Evolutionary conservation across 805 yeast genomes (phyloP).

Genomic region (Candida verbasci): DNA sequence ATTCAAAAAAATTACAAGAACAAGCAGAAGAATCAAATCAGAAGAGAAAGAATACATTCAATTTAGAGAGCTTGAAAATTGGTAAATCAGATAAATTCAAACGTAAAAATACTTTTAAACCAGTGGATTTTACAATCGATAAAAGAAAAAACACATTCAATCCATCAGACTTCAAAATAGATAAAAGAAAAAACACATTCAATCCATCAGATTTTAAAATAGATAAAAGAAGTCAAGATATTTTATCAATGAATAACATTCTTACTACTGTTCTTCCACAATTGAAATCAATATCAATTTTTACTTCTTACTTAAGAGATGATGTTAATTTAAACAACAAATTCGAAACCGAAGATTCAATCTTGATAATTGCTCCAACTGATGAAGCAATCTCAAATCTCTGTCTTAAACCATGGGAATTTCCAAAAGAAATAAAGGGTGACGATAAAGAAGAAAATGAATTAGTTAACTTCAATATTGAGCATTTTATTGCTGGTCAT

Average conservation of each 20-base stretch:
- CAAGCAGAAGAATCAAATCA: not conserved
- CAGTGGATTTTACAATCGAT: too few species aligned
- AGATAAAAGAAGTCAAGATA: too few species aligned
- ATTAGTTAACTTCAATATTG: not conserved
- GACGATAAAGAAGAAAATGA: not conserved
- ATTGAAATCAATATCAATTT: slow-evolving; percentile 45
- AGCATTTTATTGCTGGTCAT: slow-evolving; percentile 30
- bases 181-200: too few species aligned
- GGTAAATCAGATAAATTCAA: too few species aligned
- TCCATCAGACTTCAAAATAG: too few species aligned
- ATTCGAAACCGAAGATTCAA: slow-evolving; percentile 42
- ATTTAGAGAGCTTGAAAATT: slow-evolving; percentile 11
- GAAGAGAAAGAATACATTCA: slow-evolving; percentile 14
- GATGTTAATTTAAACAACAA: slow-evolving; percentile 44
- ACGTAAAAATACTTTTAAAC: too few species aligned
- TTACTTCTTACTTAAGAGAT: slow-evolving; percentile 70
- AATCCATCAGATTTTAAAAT: too few species aligned
- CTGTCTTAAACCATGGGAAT: slow-evolving; percentile 77
- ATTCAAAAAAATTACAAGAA: too few species aligned
- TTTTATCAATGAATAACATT: not conserved
- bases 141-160: too few species aligned
- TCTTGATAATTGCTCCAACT: slow-evolving; percentile 68
- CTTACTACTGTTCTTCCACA: slow-evolving; percentile 28
- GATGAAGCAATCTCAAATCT: slow-evolving; percentile 45
- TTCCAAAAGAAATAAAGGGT: slow-evolving; percentile 39